Evolutionary conservation across 495 filamentous ascomycete genomes (phyloP), one percentile per base, ranked within the genome.

Genomic region (Penicillium simplicissimum): DNA sequence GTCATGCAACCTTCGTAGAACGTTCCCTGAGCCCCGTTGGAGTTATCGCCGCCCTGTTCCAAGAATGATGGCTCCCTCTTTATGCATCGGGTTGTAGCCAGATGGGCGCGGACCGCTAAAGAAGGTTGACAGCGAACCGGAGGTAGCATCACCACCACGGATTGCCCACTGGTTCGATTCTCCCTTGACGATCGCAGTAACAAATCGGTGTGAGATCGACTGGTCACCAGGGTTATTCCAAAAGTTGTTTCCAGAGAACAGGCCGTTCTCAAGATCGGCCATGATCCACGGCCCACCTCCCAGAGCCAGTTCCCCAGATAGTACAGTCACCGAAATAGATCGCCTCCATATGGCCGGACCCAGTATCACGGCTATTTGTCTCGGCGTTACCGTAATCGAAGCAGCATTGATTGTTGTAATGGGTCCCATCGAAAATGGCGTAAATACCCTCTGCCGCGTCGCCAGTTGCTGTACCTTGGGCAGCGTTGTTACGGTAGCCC

Each of bases 351-450:
- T 85, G 83, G 59, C 80, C 82, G 57, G 76, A 75, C 38, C 84
- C 84, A 1, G 82, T 85, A 63, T 86, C 84, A 13, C 25, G 66
- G 61, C 70, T 81, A 66, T 65, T 84, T 23, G 73, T 79, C 72
- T 87, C 84, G 45, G 84, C 83, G 53, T 87, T 87, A 55, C 84
- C 84, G 54, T 87, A 87, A 71, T 87, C 84, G 63, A 84, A 87
- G 74, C 84, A 87, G 76, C 84, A 87, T 28, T 35, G 75, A 36
- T 60, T 74, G 58, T 86, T 86, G 72, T 83, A 86, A 61, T 86
- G 82, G 8, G 82, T 85, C 2, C 83, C 84, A 52, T 87, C 84
- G 19, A 87, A 71, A 36, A 87, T 80, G 0, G 80, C 82, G 65
- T 87, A 87, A 72, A 87, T 82, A 51, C 83, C 84, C 72, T 87